phyloP scores from a whole-genome alignment of 768 basidiomycete genomes.

The Pisolithus tinctorius region DNA sequence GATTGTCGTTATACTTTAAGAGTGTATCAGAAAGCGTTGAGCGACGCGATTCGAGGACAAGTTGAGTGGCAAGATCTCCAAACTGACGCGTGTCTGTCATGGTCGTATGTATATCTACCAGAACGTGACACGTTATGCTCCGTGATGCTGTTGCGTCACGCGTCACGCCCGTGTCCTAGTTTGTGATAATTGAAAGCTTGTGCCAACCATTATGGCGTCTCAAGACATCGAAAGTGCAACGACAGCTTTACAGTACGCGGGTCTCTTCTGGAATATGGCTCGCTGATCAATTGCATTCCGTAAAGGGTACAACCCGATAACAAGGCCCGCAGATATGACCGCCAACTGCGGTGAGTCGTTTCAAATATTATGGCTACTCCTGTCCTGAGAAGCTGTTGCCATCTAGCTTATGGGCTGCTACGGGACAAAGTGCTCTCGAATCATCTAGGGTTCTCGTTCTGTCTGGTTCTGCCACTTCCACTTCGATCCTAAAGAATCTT shows the following conservation, averaged over 20 bases:
- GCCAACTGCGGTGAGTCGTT: conserved; percentile 73
- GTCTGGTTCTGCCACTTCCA: conserved; percentile 75
- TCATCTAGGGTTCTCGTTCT: conserved; percentile 75
- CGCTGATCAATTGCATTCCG: conserved; percentile 4
- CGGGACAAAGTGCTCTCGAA: conserved; percentile 87
- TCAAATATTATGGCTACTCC: neutral
- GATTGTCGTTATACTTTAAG: conserved; percentile 85
- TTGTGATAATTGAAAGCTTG: neutral
- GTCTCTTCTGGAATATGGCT: neutral
- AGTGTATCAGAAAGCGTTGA: conserved; percentile 80
- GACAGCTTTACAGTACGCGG: conserved; percentile 31
- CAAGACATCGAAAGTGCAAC: conserved; percentile 44
- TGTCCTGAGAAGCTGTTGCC: neutral
- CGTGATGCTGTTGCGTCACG: conserved; percentile 7
- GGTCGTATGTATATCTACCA: conserved; percentile 1
- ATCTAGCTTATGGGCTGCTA: conserved; percentile 82
- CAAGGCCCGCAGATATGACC: conserved; percentile 89
- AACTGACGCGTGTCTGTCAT: conserved; percentile 57
- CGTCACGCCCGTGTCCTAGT: neutral
- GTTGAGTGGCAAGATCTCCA: conserved; percentile 82
- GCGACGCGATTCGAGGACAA: conserved; percentile 79
- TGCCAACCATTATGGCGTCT: conserved; percentile 17
- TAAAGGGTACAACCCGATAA: conserved; percentile 64
- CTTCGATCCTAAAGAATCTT: conserved; percentile 91
- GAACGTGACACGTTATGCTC: conserved; percentile 4